These are phyloP conservation scores for Cerrena zonata DNA, from an alignment of 1,284 basidiomycete genomes.

Conservation along the genomic window DNA sequence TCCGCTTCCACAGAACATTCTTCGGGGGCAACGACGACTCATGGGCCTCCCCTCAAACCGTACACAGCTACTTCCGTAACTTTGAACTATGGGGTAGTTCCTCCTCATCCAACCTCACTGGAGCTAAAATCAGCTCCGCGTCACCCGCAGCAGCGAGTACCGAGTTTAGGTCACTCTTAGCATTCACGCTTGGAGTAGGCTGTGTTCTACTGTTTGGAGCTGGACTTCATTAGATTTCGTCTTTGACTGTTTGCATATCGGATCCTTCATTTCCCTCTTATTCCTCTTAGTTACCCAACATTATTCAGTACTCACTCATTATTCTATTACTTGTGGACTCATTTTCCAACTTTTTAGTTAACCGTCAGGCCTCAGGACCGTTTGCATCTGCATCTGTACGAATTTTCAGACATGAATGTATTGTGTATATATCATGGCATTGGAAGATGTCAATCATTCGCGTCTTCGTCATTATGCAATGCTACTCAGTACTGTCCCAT, in stretches of 20 bases:
- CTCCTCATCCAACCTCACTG: constrained; percentile 24
- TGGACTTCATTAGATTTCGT: neutral
- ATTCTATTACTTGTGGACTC: neutral
- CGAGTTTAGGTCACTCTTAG: neutral
- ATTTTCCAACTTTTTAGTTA: no score
- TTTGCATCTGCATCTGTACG: no score
- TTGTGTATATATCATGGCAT: no score
- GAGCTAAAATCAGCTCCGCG: constrained; percentile 5
- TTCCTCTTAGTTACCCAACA: neutral
- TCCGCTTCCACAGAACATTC: constrained; percentile 49
- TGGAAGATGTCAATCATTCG: no score
- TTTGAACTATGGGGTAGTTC: constrained; percentile 35
- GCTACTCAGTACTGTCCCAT: no score
- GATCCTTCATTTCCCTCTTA: neutral
- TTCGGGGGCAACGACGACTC: constrained; percentile 63
- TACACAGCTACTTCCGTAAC: constrained; percentile 68
- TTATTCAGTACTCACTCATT: neutral
- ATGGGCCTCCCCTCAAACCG: constrained; percentile 58
- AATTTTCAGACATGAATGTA: no score
- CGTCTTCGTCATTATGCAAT: no score
- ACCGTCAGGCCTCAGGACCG: no score
- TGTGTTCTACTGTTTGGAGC: neutral
- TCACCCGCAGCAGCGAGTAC: neutral
- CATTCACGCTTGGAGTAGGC: neutral
- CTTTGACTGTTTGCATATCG: neutral